Conservation (phyloP, 176 grass and related monocot species). For the Dendrocalamus sinicus region DNA sequence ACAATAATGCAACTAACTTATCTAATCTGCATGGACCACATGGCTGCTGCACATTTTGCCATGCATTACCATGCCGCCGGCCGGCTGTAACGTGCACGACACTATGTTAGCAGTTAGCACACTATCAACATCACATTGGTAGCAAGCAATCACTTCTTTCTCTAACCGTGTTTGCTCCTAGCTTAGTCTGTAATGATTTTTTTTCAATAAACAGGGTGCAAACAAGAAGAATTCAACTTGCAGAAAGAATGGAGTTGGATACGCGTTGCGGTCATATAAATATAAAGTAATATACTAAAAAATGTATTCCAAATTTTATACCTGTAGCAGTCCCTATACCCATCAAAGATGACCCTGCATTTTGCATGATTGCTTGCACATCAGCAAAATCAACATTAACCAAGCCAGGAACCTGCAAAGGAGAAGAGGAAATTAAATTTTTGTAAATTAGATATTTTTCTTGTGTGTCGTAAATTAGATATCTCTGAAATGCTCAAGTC, state of each 20-base stretch:
- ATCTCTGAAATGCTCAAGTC: neutral
- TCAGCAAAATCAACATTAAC: slow-evolving; percentile 99
- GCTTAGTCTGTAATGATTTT: neutral
- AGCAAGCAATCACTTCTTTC: slow-evolving; percentile 13
- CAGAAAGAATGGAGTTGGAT: slow-evolving; percentile 4
- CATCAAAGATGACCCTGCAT: slow-evolving; percentile 99
- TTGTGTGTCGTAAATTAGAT: neutral
- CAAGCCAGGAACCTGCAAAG: slow-evolving; percentile 83
- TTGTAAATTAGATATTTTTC: neutral
- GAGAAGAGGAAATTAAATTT: neutral
- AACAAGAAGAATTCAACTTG: slow-evolving; percentile 20
- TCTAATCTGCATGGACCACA: too few species aligned
- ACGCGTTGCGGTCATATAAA: neutral
- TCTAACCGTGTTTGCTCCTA: slow-evolving; percentile 28
- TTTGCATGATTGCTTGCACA: slow-evolving; percentile 90
- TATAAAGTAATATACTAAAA: neutral
- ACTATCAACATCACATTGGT: neutral
- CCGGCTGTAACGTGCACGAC: too few species aligned
- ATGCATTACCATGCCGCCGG: too few species aligned
- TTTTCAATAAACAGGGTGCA: neutral
- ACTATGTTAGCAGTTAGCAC: neutral
- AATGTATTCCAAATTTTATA: slow-evolving; percentile 41
- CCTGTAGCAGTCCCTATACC: slow-evolving; percentile 97
- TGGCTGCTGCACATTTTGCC: neutral
- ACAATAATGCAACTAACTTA: too few species aligned